Evolutionary conservation across 441 rosid species (phyloP).

Genomic region (Metrosideros polymorpha): DNA sequence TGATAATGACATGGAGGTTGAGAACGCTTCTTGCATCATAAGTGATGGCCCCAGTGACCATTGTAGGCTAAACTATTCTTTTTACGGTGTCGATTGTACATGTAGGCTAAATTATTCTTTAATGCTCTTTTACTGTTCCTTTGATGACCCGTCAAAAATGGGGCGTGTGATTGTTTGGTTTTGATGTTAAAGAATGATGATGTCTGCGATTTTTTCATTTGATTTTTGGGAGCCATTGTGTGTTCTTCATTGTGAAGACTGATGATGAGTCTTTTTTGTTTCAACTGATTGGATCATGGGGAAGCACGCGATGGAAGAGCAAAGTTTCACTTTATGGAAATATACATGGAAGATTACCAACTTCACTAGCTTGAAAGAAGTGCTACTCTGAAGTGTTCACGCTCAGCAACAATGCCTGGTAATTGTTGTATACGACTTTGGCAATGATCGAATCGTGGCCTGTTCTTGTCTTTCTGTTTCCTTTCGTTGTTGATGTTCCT

Average conservation of each 20-base stretch:
- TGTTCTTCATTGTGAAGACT: not conserved
- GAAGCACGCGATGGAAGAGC: not conserved
- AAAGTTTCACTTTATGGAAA: not conserved
- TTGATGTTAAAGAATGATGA: not conserved
- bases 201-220: not conserved
- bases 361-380: not conserved
- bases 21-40: not conserved
- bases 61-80: constrained; percentile 19
- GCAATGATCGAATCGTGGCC: not conserved
- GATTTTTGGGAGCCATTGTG: not conserved
- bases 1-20: constrained; percentile 5
- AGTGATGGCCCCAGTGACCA: constrained; percentile 10
- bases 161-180: not conserved
- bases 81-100: not conserved
- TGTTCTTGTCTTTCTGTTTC: not conserved
- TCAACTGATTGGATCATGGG: not conserved
- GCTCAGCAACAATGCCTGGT: not conserved
- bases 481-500: not conserved
- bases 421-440: not conserved
- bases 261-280: not conserved
- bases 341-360: not conserved
- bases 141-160: not conserved
- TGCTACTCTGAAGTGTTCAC: not conserved
- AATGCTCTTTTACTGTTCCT: not conserved
- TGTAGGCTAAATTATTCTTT: not conserved